Conservation (phyloP, 371 early-diverging fungal genomes). For the Rhizomucor pusillus region DNA sequence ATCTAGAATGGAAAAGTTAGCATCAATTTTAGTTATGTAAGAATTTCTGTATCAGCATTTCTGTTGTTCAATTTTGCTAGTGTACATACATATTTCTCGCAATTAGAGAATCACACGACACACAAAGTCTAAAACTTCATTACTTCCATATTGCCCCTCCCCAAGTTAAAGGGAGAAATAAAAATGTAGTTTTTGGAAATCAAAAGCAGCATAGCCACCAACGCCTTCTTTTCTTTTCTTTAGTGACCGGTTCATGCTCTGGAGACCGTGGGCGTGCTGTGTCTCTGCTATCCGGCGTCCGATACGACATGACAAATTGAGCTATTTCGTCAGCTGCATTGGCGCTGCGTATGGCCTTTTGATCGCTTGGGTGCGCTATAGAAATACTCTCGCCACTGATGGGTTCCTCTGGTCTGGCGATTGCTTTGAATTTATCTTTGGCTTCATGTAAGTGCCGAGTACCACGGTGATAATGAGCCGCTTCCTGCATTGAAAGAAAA, state of each 20-base stretch:
- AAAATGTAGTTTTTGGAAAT: not conserved
- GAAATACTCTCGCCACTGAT: not conserved
- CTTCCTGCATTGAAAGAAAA: too few relatives aligned
- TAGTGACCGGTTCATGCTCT: not conserved
- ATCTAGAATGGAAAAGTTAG: too few relatives aligned
- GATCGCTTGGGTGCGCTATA: conserved; percentile 2
- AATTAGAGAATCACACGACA: too few relatives aligned
- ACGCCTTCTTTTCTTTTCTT: not conserved
- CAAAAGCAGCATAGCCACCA: not conserved
- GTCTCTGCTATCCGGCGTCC: conserved; percentile 3
- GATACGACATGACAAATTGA: conserved; percentile 3
- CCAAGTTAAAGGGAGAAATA: not conserved
- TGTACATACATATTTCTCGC: too few relatives aligned
- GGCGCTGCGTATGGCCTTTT: conserved; percentile 10
- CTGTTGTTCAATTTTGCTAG: too few relatives aligned
- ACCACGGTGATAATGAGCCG: not conserved
- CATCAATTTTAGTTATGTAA: too few relatives aligned
- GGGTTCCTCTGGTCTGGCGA: not conserved
- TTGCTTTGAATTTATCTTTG: not conserved
- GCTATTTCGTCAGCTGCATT: conserved; percentile 14
- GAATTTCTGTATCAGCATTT: too few relatives aligned
- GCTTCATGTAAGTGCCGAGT: not conserved
- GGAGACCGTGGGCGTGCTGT: not conserved
- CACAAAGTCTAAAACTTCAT: not conserved
- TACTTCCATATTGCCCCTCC: not conserved